Conservation (phyloP, 2,329 filamentous ascomycete genomes). For the Allantophomopsis cytisporea region DNA sequence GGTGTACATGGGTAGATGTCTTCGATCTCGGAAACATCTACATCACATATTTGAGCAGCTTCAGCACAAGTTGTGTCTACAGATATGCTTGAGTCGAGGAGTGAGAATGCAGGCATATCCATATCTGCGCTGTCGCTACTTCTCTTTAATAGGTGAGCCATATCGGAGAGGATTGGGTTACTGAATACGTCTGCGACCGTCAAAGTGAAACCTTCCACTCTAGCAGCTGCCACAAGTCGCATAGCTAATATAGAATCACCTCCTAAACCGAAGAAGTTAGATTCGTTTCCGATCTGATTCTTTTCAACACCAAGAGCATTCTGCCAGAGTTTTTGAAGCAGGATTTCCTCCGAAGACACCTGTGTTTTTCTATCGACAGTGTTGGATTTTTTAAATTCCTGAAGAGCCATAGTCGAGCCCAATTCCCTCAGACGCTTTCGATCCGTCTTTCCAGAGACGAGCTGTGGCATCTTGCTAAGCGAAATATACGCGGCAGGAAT, state of each 20-base stretch:
- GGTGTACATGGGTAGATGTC: slow-evolving; percentile 70
- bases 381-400: no score
- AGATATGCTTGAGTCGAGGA: slow-evolving; percentile 10
- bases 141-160: slow-evolving; percentile 10
- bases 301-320: slow-evolving; percentile 25
- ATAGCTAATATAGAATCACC: slow-evolving; percentile 79
- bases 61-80: slow-evolving; percentile 4
- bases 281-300: slow-evolving; percentile 48
- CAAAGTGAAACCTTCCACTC: neutral
- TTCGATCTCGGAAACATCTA: slow-evolving; percentile 8
- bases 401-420: neutral
- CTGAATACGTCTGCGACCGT: neutral
- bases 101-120: slow-evolving; percentile 7
- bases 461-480: slow-evolving; percentile 17
- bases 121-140: slow-evolving; percentile 4
- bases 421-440: slow-evolving; percentile 3
- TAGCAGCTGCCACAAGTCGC: slow-evolving; percentile 21
- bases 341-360: no score
- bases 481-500: slow-evolving; percentile 15
- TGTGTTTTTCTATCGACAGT: no score
- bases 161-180: neutral
- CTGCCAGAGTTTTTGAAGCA: no score
- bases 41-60: slow-evolving; percentile 1
- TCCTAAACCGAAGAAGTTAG: slow-evolving; percentile 68
- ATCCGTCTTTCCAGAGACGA: slow-evolving; percentile 19